A percentile compares a stretch with the other conserved stretches of the same genome.
These are phyloP conservation scores for Rubus idaeus DNA, from an alignment of 306 rosid genomes.

Conservation along the genomic window DNA sequence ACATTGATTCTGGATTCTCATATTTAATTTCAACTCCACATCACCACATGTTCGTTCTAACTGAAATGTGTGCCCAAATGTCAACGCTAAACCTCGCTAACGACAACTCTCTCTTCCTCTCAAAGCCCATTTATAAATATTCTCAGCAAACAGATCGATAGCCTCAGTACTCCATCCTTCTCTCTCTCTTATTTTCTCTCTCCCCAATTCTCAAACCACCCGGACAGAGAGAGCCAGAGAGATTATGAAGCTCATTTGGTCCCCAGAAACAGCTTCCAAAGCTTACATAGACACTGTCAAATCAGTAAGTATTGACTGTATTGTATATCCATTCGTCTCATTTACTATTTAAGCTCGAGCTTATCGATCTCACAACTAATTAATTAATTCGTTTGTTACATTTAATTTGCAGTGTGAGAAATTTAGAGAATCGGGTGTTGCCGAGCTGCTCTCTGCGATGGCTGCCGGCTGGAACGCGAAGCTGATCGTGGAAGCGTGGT, in stretches of 20 bases:
- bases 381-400: neutral
- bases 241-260: slow-evolving; percentile 87
- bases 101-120: neutral
- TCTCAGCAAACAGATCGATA: neutral
- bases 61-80: slow-evolving; percentile 10
- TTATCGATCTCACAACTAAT: neutral
- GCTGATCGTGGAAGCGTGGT: slow-evolving; percentile 68
- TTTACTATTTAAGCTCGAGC: neutral
- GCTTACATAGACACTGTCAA: slow-evolving; percentile 77
- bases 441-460: slow-evolving; percentile 82
- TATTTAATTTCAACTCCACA: neutral
- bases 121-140: neutral
- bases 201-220: neutral
- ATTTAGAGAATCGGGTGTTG: slow-evolving; percentile 61
- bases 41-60: neutral
- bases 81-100: neutral
- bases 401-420: slow-evolving; percentile 44
- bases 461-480: slow-evolving; percentile 88
- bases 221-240: neutral
- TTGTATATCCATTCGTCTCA: neutral
- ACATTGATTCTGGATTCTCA: neutral
- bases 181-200: neutral
- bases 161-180: neutral
- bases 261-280: slow-evolving; percentile 77
- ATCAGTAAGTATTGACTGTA: slow-evolving; percentile 74